Conservation (phyloP, 768 basidiomycete species). For the Tricholoma bakamatsutake region DNA sequence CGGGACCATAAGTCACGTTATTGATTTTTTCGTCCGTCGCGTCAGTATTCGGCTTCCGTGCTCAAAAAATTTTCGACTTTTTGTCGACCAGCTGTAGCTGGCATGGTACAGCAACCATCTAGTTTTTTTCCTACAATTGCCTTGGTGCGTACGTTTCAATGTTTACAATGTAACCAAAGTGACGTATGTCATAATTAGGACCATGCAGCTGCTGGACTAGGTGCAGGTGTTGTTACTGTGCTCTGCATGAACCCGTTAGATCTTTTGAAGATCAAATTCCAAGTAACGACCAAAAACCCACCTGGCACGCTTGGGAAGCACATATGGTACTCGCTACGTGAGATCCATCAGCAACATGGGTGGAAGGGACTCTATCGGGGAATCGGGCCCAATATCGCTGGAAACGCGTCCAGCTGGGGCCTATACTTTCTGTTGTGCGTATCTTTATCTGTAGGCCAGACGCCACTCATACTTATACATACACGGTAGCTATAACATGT, state of each 20-base stretch:
- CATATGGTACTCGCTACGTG: conserved; percentile 70
- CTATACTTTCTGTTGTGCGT: conserved; percentile 91
- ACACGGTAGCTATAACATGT: conserved; percentile 75
- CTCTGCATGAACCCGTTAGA: conserved; percentile 97
- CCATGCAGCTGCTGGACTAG: conserved; percentile 91
- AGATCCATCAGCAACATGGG: conserved; percentile 71
- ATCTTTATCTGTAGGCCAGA: neutral
- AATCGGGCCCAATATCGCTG: conserved; percentile 83
- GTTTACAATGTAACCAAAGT: neutral
- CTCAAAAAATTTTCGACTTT: neutral
- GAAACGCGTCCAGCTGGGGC: conserved; percentile 96
- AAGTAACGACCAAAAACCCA: conserved; percentile 70
- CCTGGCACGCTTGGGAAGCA: conserved; percentile 59
- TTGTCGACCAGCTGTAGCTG: conserved; percentile 21
- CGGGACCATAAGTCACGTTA: neutral
- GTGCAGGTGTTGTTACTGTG: conserved; percentile 88
- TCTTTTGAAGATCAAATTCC: conserved; percentile 89
- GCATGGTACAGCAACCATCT: conserved; percentile 36
- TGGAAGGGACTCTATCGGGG: conserved; percentile 89
- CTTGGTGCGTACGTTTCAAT: conserved; percentile 26
- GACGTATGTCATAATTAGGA: conserved; percentile 46
- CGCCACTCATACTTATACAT: neutral
- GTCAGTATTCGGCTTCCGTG: neutral
- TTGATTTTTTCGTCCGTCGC: neutral
- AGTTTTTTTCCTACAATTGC: conserved; percentile 50